Percentiles rank a stretch among this genome's conserved stretches.
Evolutionary conservation across 352 stramenopile genomes (phyloP).

Genomic region (Globisporangium nagaii): DNA sequence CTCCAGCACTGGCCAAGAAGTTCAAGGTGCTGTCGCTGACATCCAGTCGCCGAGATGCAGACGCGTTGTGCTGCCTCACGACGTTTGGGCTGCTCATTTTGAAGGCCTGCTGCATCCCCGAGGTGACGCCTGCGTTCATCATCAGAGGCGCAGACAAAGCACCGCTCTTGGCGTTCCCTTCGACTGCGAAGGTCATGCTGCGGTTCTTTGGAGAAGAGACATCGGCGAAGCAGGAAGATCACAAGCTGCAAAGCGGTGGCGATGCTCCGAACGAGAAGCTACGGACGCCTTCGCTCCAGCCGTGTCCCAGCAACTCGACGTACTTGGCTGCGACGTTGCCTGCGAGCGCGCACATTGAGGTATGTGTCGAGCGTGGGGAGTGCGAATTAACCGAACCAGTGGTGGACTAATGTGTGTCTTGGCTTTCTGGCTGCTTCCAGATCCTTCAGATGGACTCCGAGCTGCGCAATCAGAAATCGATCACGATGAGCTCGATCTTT

Average conservation of each 20-base stretch:
- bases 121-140: constrained; percentile 29
- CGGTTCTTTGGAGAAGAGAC: constrained; percentile 49
- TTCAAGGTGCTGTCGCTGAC: constrained; percentile 46
- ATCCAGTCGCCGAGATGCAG: constrained; percentile 23
- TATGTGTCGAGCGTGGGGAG: constrained; percentile 10
- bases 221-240: constrained; percentile 45
- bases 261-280: constrained; percentile 39
- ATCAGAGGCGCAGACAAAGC: constrained; percentile 25
- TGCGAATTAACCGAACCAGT: no score
- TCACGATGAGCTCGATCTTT: constrained; percentile 54
- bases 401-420: no score
- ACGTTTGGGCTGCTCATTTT: constrained; percentile 52
- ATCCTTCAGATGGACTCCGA: constrained; percentile 69
- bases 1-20: constrained; percentile 31
- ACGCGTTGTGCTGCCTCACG: constrained; percentile 48
- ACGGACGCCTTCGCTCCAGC: constrained; percentile 25
- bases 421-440: constrained; percentile 11
- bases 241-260: constrained; percentile 36
- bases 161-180: constrained; percentile 45
- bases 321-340: constrained; percentile 47
- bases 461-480: constrained; percentile 54
- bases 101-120: constrained; percentile 27
- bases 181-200: constrained; percentile 26
- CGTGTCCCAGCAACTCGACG: constrained; percentile 26
- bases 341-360: constrained; percentile 50